phyloP scores from a whole-genome alignment of 2,329 filamentous ascomycete species.

The Thermoascus crustaceus region DNA sequence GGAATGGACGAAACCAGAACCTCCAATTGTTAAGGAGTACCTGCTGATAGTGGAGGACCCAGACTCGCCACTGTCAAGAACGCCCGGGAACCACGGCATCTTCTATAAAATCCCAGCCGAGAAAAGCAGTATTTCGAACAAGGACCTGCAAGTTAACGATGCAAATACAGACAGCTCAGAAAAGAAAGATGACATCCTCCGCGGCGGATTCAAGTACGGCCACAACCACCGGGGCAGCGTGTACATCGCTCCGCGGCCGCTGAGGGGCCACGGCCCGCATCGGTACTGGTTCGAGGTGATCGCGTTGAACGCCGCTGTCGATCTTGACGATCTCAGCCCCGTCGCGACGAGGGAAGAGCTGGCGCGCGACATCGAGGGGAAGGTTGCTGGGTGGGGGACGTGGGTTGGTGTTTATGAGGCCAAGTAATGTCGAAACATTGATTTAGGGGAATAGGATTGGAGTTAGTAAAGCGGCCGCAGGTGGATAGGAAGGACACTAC shows the following conservation, averaged over 20 bases:
- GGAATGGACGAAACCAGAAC: constrained; percentile 24
- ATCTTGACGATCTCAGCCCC: constrained; percentile 28
- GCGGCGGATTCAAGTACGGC: constrained; percentile 43
- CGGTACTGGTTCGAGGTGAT: constrained; percentile 47
- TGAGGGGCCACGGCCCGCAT: constrained; percentile 45
- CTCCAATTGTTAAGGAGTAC: constrained; percentile 42
- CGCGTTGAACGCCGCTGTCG: constrained; percentile 39
- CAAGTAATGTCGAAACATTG: constrained; percentile 27
- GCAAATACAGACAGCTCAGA: constrained; percentile 15
- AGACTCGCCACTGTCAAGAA: constrained; percentile 37
- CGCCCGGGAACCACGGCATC: constrained; percentile 39
- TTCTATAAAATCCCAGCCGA: constrained; percentile 35
- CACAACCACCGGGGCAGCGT: constrained; percentile 32
- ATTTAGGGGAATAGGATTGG: too few species aligned
- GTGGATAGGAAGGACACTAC: too few species aligned
- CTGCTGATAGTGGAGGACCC: constrained; percentile 42
- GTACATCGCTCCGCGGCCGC: constrained; percentile 41
- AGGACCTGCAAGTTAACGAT: too few species aligned
- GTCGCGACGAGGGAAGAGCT: constrained; percentile 39
- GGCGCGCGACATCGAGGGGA: constrained; percentile 37
- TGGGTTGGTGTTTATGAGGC: constrained; percentile 43
- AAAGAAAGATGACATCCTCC: constrained; percentile 10
- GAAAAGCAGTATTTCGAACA: constrained; percentile 24
- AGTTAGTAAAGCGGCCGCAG: too few species aligned
- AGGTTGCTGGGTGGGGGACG: constrained; percentile 43